Conservation (phyloP, 225 moss, liverwort and hornwort species). For the Rhytidiadelphus loreus region DNA sequence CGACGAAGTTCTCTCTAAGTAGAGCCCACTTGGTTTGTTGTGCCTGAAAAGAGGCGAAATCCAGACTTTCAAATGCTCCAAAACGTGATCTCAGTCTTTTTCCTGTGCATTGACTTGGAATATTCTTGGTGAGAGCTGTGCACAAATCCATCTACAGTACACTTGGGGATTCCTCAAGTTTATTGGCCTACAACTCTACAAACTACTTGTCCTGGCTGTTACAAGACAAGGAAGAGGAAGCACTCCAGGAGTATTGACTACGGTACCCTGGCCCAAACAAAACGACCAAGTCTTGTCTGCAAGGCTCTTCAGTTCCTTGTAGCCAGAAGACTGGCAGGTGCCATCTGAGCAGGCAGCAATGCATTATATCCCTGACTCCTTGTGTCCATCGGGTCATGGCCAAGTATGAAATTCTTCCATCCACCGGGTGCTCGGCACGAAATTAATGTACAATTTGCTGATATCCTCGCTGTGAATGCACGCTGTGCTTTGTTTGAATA, state of each 20-base stretch:
- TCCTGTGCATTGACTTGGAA: background rate
- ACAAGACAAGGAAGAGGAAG: background rate
- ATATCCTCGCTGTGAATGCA: background rate
- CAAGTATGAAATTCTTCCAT: background rate
- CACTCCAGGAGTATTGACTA: background rate
- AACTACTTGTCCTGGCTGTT: background rate
- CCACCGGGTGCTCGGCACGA: background rate
- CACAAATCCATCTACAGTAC: background rate
- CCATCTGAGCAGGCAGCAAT: background rate
- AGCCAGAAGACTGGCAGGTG: background rate
- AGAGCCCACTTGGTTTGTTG: background rate
- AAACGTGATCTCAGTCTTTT: background rate
- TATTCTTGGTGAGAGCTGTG: background rate
- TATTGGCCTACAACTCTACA: background rate
- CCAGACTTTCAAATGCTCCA: background rate
- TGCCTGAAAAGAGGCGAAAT: background rate
- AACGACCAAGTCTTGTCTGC: conserved; percentile 7
- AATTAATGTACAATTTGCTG: background rate
- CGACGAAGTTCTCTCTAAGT: background rate
- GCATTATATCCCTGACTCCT: conserved; percentile 5
- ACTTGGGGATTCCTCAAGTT: background rate
- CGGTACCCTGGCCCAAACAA: background rate
- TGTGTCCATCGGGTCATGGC: background rate
- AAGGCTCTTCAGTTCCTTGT: background rate
- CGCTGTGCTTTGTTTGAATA: too few relatives aligned